Conservation (phyloP, 148 eudicot genomes). For the Gaultheria prostrata region DNA sequence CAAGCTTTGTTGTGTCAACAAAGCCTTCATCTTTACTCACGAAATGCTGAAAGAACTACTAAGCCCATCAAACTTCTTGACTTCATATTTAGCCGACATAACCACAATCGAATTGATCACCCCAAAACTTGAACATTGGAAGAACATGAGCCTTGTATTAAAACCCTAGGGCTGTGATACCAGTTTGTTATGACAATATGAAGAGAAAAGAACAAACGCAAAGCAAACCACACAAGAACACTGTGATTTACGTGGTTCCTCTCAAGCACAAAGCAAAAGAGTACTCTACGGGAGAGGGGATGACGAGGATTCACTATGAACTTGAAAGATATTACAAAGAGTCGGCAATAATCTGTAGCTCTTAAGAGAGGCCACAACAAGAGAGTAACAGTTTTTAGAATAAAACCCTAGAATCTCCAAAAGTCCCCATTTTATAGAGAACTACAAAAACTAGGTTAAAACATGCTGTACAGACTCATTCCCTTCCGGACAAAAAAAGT, state of each 20-base stretch:
- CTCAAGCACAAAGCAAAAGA: neutral
- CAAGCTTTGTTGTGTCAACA: neutral
- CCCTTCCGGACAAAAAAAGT: too few relatives aligned
- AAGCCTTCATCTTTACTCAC: neutral
- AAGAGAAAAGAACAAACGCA: neutral
- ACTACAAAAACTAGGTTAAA: neutral
- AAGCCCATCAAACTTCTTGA: neutral
- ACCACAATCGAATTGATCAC: neutral
- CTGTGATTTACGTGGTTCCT: neutral
- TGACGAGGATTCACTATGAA: neutral
- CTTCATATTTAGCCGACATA: neutral
- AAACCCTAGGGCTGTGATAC: neutral
- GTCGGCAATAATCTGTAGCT: neutral
- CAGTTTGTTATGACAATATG: neutral
- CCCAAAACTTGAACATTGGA: neutral
- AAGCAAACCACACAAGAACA: neutral
- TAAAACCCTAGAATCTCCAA: neutral
- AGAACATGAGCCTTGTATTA: neutral
- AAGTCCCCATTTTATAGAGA: neutral
- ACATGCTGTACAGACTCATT: too few relatives aligned
- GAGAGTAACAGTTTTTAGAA: too few relatives aligned
- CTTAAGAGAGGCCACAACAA: neutral
- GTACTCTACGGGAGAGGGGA: neutral
- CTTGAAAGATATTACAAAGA: neutral
- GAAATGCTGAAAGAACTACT: neutral